Conservation (phyloP, 306 rosid genomes). For the Ochetophila trinervis region DNA sequence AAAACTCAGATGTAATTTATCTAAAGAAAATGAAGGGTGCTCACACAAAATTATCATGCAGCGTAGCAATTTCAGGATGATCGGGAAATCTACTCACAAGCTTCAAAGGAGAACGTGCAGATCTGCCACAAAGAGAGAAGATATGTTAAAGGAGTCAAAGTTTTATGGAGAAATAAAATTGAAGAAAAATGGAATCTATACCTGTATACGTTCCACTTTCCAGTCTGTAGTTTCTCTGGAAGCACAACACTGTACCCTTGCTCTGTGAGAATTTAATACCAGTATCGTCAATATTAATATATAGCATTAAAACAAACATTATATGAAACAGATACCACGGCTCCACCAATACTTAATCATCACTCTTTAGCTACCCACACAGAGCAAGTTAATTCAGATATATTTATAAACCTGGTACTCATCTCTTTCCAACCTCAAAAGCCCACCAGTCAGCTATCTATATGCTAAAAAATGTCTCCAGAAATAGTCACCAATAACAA, state of each 20-base stretch:
- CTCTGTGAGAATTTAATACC: slow-evolving; percentile 54
- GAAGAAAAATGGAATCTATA: slow-evolving; percentile 25
- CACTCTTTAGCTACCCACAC: background rate
- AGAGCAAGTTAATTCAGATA: background rate
- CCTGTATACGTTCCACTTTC: slow-evolving; percentile 98
- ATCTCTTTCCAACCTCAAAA: background rate
- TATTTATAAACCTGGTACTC: background rate
- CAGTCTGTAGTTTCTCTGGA: slow-evolving; percentile 91
- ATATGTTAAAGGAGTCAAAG: background rate
- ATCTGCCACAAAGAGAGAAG: slow-evolving; percentile 45
- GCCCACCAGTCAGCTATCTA: background rate
- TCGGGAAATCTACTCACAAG: slow-evolving; percentile 73
- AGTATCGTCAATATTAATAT: background rate
- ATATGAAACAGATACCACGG: no score
- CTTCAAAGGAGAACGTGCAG: slow-evolving; percentile 70
- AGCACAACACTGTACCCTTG: slow-evolving; percentile 89
- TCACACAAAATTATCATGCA: slow-evolving; percentile 95
- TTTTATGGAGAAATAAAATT: slow-evolving; percentile 9
- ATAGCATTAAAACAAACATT: background rate
- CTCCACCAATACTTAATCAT: background rate
- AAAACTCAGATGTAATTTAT: background rate
- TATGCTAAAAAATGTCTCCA: background rate
- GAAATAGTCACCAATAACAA: background rate
- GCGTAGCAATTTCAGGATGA: slow-evolving; percentile 80
- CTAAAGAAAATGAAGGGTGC: slow-evolving; percentile 30